Conservation (phyloP, 2,329 filamentous ascomycete species). For the Onygenales sp. region DNA sequence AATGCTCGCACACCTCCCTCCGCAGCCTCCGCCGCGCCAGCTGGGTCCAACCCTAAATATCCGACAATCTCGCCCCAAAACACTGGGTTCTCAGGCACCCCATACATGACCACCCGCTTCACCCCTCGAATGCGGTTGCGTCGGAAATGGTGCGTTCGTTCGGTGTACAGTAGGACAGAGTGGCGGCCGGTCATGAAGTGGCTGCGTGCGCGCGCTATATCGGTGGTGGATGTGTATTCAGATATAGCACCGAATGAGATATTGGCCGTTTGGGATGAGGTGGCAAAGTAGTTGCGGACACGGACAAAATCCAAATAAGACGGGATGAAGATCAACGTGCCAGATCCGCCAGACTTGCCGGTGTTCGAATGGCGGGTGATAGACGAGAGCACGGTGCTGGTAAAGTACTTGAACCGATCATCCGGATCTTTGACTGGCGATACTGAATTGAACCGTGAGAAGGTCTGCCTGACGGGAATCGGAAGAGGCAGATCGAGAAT, state of each 20-base stretch:
- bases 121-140: slow-evolving; percentile 77
- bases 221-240: slow-evolving; percentile 72
- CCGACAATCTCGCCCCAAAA: slow-evolving; percentile 37
- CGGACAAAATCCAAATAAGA: slow-evolving; percentile 93
- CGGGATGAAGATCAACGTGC: slow-evolving; percentile 81
- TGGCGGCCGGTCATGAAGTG: slow-evolving; percentile 81
- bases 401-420: slow-evolving; percentile 84
- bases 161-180: slow-evolving; percentile 78
- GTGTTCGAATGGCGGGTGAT: slow-evolving; percentile 51
- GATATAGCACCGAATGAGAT: slow-evolving; percentile 72
- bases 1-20: slow-evolving; percentile 48
- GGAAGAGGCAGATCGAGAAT: slow-evolving; percentile 59
- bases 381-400: slow-evolving; percentile 65
- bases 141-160: slow-evolving; percentile 93
- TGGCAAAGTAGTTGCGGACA: slow-evolving; percentile 84
- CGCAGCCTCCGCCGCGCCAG: slow-evolving; percentile 47
- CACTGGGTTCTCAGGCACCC: slow-evolving; percentile 72
- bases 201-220: slow-evolving; percentile 73
- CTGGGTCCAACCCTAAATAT: slow-evolving; percentile 38
- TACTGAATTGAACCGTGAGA: slow-evolving; percentile 70
- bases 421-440: slow-evolving; percentile 71
- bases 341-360: slow-evolving; percentile 47
- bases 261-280: slow-evolving; percentile 46
- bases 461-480: slow-evolving; percentile 71
- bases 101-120: slow-evolving; percentile 78